Evolutionary conservation across 805 yeast genomes (phyloP).

Genomic region (Suhomyces faveliae): DNA sequence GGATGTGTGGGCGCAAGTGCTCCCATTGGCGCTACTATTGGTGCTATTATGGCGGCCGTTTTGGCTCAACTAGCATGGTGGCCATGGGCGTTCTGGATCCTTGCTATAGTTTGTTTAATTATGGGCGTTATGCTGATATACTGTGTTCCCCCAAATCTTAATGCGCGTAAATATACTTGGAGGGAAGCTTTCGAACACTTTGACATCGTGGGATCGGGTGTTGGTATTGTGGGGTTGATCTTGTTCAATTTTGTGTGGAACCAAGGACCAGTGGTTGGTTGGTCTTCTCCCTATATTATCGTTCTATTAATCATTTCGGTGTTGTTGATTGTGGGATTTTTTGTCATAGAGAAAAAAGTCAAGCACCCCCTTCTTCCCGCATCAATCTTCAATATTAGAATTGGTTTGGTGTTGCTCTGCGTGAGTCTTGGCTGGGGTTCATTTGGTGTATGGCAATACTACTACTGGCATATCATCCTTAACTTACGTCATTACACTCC

Average conservation of each 20-base stretch:
- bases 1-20: slow-evolving; percentile 59
- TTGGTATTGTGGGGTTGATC: slow-evolving; percentile 61
- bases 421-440: slow-evolving; percentile 73
- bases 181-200: slow-evolving; percentile 14
- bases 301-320: slow-evolving; percentile 56
- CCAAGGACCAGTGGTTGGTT: slow-evolving; percentile 73
- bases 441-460: slow-evolving; percentile 72
- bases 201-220: slow-evolving; percentile 43
- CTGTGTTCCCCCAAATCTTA: slow-evolving; percentile 23
- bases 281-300: slow-evolving; percentile 59
- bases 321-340: slow-evolving; percentile 38
- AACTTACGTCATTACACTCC: slow-evolving; percentile 49
- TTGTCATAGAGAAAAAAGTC: slow-evolving; percentile 46
- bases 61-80: slow-evolving; percentile 49
- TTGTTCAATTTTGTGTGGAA: slow-evolving; percentile 70
- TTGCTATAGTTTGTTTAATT: slow-evolving; percentile 38
- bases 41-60: slow-evolving; percentile 51
- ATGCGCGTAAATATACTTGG: slow-evolving; percentile 9
- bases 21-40: slow-evolving; percentile 60
- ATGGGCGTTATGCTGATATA: slow-evolving; percentile 32
- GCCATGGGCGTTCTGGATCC: slow-evolving; percentile 60
- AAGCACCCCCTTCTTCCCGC: slow-evolving; percentile 57
- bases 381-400: slow-evolving; percentile 43
- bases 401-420: slow-evolving; percentile 48
- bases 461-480: slow-evolving; percentile 51